A percentile compares a stretch with the other conserved stretches of the same genome.
phyloP scores from a whole-genome alignment of 306 rosid species.

The Vigna mungo region DNA sequence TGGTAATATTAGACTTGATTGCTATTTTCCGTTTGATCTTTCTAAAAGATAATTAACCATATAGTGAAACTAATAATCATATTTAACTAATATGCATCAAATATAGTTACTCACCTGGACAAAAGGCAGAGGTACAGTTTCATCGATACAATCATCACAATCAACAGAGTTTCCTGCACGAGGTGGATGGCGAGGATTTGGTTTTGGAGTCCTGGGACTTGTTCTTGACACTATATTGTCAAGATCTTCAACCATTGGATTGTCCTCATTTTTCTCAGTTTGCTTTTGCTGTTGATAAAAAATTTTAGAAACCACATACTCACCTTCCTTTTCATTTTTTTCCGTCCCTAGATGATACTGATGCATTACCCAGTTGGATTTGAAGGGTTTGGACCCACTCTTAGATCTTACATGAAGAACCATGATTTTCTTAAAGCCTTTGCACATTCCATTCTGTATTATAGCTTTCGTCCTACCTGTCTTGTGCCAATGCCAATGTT shows the following conservation, averaged over 20 bases:
- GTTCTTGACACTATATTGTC: slow-evolving; percentile 50
- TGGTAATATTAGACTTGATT: slow-evolving; percentile 3
- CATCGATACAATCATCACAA: slow-evolving; percentile 49
- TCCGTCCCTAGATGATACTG: slow-evolving; percentile 88
- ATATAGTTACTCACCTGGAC: slow-evolving; percentile 55
- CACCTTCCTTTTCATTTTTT: slow-evolving; percentile 80
- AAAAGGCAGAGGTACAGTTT: slow-evolving; percentile 42
- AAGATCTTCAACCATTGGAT: slow-evolving; percentile 52
- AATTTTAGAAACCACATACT: slow-evolving; percentile 83
- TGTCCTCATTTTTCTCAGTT: slow-evolving; percentile 54
- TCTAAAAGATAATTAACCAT: not conserved
- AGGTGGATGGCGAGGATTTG: slow-evolving; percentile 72
- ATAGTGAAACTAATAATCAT: slow-evolving; percentile 16
- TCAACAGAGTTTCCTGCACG: slow-evolving; percentile 53
- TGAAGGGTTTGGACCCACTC: slow-evolving; percentile 68
- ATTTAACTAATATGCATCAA: slow-evolving; percentile 16
- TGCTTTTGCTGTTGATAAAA: slow-evolving; percentile 68
- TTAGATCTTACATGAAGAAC: slow-evolving; percentile 70
- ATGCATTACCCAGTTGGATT: slow-evolving; percentile 87
- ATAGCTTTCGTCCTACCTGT: slow-evolving; percentile 59
- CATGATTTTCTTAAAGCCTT: slow-evolving; percentile 89
- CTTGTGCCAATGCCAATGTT: slow-evolving; percentile 62
- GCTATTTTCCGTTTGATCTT: slow-evolving; percentile 16
- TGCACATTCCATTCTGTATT: slow-evolving; percentile 51
- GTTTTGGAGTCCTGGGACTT: slow-evolving; percentile 78